Base-by-base conservation (phyloP, 2,329 filamentous ascomycete species). In the Curvularia spicifera region DNA sequence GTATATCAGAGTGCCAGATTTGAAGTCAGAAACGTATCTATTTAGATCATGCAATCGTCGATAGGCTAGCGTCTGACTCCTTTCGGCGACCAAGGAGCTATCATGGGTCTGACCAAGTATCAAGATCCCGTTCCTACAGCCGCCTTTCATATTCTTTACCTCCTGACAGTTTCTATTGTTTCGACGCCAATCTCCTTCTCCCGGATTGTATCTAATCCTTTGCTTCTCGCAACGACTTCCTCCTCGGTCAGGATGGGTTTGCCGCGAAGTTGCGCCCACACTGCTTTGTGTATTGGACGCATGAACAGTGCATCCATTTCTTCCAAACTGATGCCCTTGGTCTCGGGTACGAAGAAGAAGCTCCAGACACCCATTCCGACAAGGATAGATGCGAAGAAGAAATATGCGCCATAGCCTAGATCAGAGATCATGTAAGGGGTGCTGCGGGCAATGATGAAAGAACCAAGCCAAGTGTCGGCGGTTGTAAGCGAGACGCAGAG, bases 401-500 rank as follows among this genome's bases (percentile, higher is more conserved):
- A 75, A 53, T 78, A 78, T 0, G 75, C 73, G 1, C 76, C 76
- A 22, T 78, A 77, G 0, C 73, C 74, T 0, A 78, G 65, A 49
- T 73, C 66, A 31, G 73, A 69, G 44, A 75, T 76, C 73, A 76
- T 76, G 56, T 76, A 76, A 0, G 76, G 75, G 2, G 76, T 78
- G 24, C 72, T 74, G 13, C 76, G 68, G 1, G 75, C 74, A 52
- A 79, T 76, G 61, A 78, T 77, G 63, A 78, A 79, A 2, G 69
- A 74, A 55, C 75, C 74, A 2, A 78, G 71, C 76, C 76, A 78
- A 12, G 73, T 75, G 51, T 77, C 71, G 1, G 76, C 76, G 0
- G 76, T 77, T 0, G 75, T 77, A 28, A 78, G 62, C 2, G 75
- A 75, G 1, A 78, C 75, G 52, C 76, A 78, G 0, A 78, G 64